Conservation (phyloP, 2,329 filamentous ascomycete genomes). For the Akanthomyces dipterigenus region DNA sequence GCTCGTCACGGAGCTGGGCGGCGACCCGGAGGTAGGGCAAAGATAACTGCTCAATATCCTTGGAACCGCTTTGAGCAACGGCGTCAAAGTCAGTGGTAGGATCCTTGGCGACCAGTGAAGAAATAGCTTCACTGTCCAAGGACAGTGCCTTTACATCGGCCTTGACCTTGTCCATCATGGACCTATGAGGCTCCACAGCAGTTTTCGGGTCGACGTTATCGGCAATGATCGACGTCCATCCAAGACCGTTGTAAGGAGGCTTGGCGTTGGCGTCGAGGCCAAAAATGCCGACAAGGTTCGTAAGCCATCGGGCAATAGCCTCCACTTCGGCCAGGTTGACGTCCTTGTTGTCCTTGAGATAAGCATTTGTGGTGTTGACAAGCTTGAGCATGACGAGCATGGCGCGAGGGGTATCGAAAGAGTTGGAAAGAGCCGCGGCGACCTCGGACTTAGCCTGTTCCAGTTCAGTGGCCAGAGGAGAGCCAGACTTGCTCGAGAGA, state of each 20-base stretch:
- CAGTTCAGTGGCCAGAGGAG: constrained; percentile 34
- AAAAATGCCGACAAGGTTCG: constrained; percentile 75
- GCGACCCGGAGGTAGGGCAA: constrained; percentile 49
- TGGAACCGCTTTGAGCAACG: constrained; percentile 37
- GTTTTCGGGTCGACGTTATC: constrained; percentile 36
- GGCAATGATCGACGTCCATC: constrained; percentile 43
- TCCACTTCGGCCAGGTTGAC: constrained; percentile 43
- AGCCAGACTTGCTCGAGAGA: constrained; percentile 24
- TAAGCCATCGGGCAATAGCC: constrained; percentile 68
- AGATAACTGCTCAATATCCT: constrained; percentile 46
- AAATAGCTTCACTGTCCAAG: constrained; percentile 41
- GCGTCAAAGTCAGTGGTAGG: constrained; percentile 41
- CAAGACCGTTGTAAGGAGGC: constrained; percentile 48
- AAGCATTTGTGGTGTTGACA: constrained; percentile 68
- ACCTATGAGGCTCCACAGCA: constrained; percentile 40
- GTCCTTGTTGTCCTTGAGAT: constrained; percentile 41
- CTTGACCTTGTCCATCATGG: constrained; percentile 39
- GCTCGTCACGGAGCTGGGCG: constrained; percentile 53
- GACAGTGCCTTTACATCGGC: constrained; percentile 40
- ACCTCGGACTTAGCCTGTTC: constrained; percentile 50
- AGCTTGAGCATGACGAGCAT: constrained; percentile 75
- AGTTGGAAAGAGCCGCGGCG: constrained; percentile 63
- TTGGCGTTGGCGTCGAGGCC: constrained; percentile 64
- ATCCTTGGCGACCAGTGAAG: constrained; percentile 35
- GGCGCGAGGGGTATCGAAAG: constrained; percentile 76